Evolutionary conservation across 768 basidiomycete species (phyloP).

Genomic region (Tricholomella constricta): DNA sequence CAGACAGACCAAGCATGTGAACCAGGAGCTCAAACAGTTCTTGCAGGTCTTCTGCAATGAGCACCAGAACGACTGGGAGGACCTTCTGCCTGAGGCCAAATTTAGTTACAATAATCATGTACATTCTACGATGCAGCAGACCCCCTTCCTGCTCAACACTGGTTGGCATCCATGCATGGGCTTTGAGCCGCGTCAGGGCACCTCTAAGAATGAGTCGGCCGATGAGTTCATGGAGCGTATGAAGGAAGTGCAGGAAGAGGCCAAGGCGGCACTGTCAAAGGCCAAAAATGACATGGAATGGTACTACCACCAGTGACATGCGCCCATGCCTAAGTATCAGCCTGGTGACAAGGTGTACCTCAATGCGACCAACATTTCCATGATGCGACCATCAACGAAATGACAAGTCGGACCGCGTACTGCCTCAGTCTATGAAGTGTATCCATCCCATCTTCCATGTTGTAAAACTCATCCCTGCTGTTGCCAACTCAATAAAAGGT

Average conservation of each 20-base stretch:
- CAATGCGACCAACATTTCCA: conserved; percentile 10
- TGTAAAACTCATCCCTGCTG: conserved; percentile 3
- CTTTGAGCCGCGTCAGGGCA: not conserved
- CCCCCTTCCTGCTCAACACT: too few relatives aligned
- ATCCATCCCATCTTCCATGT: conserved; percentile 20
- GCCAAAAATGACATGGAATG: conserved; percentile 16
- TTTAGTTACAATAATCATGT: too few relatives aligned
- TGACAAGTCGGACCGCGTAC: not conserved
- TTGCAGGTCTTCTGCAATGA: not conserved
- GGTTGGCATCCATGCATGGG: too few relatives aligned
- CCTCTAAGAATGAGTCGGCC: not conserved
- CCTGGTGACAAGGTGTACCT: conserved; percentile 19
- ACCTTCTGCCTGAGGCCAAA: too few relatives aligned
- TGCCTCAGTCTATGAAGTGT: conserved; percentile 12
- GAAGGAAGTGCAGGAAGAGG: conserved; percentile 13
- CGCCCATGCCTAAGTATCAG: conserved; percentile 6
- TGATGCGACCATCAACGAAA: conserved; percentile 15
- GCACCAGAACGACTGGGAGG: too few relatives aligned
- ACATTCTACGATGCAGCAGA: too few relatives aligned
- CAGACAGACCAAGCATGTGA: conserved; percentile 6
- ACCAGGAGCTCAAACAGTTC: conserved; percentile 13
- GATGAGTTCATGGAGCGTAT: conserved; percentile 12
- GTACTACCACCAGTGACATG: conserved; percentile 13
- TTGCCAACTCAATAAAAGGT: conserved; percentile 5
- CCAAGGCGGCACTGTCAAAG: conserved; percentile 15